A percentile compares a stretch with the other conserved stretches of the same genome.
These are phyloP conservation scores for Panaeolus papilionaceus DNA, from an alignment of 768 basidiomycete genomes.

Conservation along the genomic window DNA sequence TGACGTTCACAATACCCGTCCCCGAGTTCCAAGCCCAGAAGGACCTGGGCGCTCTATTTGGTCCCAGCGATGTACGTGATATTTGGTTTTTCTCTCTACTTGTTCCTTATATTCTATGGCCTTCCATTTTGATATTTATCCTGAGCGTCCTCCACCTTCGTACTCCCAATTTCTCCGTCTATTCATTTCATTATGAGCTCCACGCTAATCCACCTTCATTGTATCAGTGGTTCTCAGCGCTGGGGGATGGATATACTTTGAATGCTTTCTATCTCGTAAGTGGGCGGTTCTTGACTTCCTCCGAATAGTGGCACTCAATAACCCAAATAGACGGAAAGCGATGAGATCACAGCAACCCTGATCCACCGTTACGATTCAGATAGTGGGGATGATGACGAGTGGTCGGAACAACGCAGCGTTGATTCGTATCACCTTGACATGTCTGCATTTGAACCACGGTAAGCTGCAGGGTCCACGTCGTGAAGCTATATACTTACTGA, in stretches of 20 bases:
- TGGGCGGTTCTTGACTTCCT: conserved; percentile 12
- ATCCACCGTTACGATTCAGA: conserved; percentile 29
- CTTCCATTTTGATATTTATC: conserved; percentile 15
- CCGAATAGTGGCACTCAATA: neutral
- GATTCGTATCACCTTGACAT: conserved; percentile 41
- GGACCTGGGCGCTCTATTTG: conserved; percentile 7
- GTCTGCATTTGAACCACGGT: conserved; percentile 43
- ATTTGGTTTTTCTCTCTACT: neutral
- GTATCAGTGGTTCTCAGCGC: conserved; percentile 17
- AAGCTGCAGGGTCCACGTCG: neutral
- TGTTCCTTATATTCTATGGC: conserved; percentile 14
- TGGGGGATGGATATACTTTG: conserved; percentile 29
- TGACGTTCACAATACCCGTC: conserved; percentile 7
- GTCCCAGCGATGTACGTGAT: conserved; percentile 1
- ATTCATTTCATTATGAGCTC: neutral
- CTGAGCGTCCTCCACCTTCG: conserved; percentile 31
- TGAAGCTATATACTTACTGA: neutral
- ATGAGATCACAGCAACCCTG: conserved; percentile 33
- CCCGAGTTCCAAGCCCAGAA: conserved; percentile 4
- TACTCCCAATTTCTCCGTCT: neutral
- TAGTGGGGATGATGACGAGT: conserved; percentile 33
- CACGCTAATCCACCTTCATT: conserved; percentile 9
- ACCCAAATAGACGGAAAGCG: conserved; percentile 29
- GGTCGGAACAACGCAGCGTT: conserved; percentile 36
- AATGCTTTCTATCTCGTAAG: conserved; percentile 34